Evolutionary conservation across 495 filamentous ascomycete genomes (phyloP), one percentile per base, ranked within the genome.

Genomic region (Neurospora sp.): DNA sequence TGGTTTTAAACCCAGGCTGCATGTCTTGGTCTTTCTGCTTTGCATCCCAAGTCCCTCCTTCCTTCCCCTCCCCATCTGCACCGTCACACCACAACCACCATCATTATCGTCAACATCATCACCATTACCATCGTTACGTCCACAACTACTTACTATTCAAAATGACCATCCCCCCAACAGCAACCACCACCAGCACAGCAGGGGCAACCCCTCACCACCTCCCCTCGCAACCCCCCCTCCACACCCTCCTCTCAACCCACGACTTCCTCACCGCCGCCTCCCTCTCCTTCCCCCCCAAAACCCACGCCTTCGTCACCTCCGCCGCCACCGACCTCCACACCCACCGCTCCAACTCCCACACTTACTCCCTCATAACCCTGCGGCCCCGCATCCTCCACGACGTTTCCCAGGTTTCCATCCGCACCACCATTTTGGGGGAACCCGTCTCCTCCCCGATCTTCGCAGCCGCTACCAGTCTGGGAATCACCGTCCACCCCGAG

Each of bases 231-330:
- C 91, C 92, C 3, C 89, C 90, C 0, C 83, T 97, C 16, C 81
- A 88, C 31, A 88, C 87, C 22, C 78, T 96, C 61, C 91, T 96
- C 76, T 93, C 88, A 68, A 83, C 88, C 40, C 85, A 93, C 73
- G 94, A 96, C 78, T 95, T 96, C 80, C 87, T 90, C 75, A 40
- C 78, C 16, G 89, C 90, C 3, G 92, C 93, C 3, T 83, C 86
- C 7, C 83, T 83, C 27, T 89, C 86, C 18, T 84, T 91, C 42
- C 87, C 85, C 38, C 83, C 86, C 27, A 96, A 96, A 78, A 88
- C 93, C 12, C 93, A 91, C 88, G 94, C 93, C 0, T 97, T 94
- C 82, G 90, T 92, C 76, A 91, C 91, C 41, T 92, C 91, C 44
- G 93, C 92, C 14, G 92, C 94, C 8, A 94, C 91, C 1, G 93